Percentiles rank a stretch among this genome's conserved stretches.
Conservation (phyloP, 2,329 filamentous ascomycete genomes). For the Parafenestella ontariensis region DNA sequence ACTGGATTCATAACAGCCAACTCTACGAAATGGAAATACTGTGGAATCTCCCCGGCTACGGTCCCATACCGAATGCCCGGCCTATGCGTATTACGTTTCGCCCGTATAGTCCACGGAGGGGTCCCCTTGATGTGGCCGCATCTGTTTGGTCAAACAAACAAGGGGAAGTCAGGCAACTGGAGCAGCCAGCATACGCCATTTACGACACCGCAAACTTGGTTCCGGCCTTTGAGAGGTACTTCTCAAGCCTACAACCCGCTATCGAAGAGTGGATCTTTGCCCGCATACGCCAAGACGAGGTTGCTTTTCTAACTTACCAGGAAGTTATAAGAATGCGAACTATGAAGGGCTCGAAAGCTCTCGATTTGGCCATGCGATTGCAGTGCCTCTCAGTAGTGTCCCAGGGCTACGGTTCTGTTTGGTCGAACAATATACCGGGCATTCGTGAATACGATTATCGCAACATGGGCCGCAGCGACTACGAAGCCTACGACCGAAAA, state of each 20-base stretch:
- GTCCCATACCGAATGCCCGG: conserved; percentile 32
- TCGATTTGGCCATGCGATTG: conserved; percentile 41
- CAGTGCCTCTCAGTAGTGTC: conserved; percentile 46
- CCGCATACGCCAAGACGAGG: conserved; percentile 36
- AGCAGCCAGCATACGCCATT: conserved; percentile 45
- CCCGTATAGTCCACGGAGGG: conserved; percentile 35
- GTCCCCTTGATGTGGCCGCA: conserved; percentile 36
- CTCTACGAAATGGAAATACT: conserved; percentile 41
- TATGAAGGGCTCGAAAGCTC: conserved; percentile 27
- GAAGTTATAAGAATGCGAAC: conserved; percentile 42
- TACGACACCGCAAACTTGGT: conserved; percentile 42
- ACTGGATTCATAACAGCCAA: conserved; percentile 34
- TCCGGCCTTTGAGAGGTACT: conserved; percentile 36
- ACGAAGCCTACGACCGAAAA: conserved; percentile 47
- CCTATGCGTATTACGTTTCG: conserved; percentile 37
- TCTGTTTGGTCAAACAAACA: conserved; percentile 41
- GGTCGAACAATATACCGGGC: conserved; percentile 39
- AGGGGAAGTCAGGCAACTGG: conserved; percentile 33
- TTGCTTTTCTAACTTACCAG: conserved; percentile 38
- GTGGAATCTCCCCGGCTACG: conserved; percentile 46
- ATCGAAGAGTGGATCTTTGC: conserved; percentile 44
- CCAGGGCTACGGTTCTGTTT: conserved; percentile 48
- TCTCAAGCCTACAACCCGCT: conserved; percentile 32
- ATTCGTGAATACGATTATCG: conserved; percentile 43
- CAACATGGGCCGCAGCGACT: conserved; percentile 37